Evolutionary conservation across 2,329 filamentous ascomycete species (phyloP).

Genomic region (Alternaria triticimaculans): DNA sequence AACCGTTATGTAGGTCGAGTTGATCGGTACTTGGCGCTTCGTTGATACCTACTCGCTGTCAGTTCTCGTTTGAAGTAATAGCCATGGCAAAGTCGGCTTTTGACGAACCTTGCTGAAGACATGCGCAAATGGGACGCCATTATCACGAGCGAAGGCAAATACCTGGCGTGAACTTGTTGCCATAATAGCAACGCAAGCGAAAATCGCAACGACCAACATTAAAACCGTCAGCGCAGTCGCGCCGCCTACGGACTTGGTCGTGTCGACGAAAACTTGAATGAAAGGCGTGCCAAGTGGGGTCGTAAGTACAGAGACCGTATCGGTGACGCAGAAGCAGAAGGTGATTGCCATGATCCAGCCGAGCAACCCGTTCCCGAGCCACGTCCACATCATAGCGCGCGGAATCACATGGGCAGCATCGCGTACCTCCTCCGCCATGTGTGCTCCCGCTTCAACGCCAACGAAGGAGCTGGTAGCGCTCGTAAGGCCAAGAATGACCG

Average conservation of each 20-base stretch:
- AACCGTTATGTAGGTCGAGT: slow-evolving; percentile 28
- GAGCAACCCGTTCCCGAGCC: slow-evolving; percentile 45
- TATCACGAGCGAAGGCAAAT: slow-evolving; percentile 40
- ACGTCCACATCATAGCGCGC: slow-evolving; percentile 47
- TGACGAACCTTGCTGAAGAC: slow-evolving; percentile 33
- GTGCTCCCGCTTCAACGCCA: slow-evolving; percentile 44
- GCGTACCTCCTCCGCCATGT: slow-evolving; percentile 43
- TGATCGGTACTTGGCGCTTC: slow-evolving; percentile 30
- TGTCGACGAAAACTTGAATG: slow-evolving; percentile 34
- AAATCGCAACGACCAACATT: slow-evolving; percentile 27
- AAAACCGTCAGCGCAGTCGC: slow-evolving; percentile 30
- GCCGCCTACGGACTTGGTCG: slow-evolving; percentile 24
- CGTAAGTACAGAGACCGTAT: slow-evolving; percentile 14
- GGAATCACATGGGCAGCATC: slow-evolving; percentile 38
- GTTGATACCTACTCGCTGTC: slow-evolving; percentile 20
- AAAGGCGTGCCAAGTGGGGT: slow-evolving; percentile 26
- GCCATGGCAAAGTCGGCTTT: slow-evolving; percentile 43
- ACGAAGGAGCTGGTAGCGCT: slow-evolving; percentile 48
- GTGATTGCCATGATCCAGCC: slow-evolving; percentile 42
- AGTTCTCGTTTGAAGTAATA: slow-evolving; percentile 7
- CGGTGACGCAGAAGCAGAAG: slow-evolving; percentile 19
- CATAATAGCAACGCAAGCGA: slow-evolving; percentile 28
- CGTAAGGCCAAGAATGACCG: slow-evolving; percentile 43
- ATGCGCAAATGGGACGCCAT: slow-evolving; percentile 38
- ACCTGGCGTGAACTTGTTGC: slow-evolving; percentile 34